Base-by-base conservation (phyloP, 1,284 basidiomycete species). In the Cutaneotrichosporon sp. region DNA sequence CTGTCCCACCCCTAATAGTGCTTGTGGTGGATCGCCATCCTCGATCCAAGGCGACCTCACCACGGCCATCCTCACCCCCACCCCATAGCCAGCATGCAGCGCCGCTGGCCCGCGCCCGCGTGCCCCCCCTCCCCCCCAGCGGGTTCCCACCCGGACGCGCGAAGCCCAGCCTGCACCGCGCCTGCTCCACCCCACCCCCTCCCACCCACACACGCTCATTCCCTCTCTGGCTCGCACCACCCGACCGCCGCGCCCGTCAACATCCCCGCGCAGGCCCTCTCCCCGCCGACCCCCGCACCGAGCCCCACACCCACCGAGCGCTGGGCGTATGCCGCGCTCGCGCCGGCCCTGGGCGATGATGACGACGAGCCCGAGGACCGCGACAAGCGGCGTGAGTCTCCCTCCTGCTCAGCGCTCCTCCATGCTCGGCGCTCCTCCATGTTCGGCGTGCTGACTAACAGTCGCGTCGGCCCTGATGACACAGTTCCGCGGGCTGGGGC, bases 401-500 rank as follows among this genome's bases (percentile, higher is more conserved):
- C 36, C n/a, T 34, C 13, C 29, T 22, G 27, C 29, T n/a, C 5
- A n/a, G n/a, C n/a, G 22, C 22, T 45, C 27, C 45, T 29, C 34
- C 38, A 24, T 45, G 11, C 18, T 10, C 18, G 9, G 18, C 22
- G 16, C 8, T 29, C 29, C 29, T 14, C 6, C 22, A 1, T n/a
- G 31, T n/a, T 33, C 29, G 16, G 5, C 31, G 4, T 27, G 18
- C 31, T 46, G 43, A 7, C 14, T 16, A 10, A 38, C 56, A 58
- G 47, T 34, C 25, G 47, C 56, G 4, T 20, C 18, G 13, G 34
- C 47, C 25, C 47, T 76, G 11, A 29, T 76, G 31, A 24, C 55
- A 2, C 53, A 52, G 20, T 78, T 77, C 66, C 68, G 68, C 31
- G 11, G 34, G 2, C 59, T 72, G 18, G 27, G 63, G 24, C 63